Conservation (phyloP, 2,329 filamentous ascomycete genomes). For the Talaromyces sp. region DNA sequence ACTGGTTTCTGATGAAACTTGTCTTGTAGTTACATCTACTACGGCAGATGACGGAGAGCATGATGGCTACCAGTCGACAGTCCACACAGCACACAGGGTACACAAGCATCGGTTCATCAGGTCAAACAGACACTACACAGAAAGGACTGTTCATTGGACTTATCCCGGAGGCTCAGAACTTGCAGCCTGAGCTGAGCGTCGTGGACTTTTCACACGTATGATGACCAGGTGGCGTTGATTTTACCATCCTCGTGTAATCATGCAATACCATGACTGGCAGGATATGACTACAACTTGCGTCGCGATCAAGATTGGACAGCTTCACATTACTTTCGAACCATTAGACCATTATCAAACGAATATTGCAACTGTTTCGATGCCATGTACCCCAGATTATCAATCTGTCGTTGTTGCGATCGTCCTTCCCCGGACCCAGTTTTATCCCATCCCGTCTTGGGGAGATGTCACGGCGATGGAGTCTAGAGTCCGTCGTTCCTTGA, state of each 20-base stretch:
- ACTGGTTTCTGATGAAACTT: background rate
- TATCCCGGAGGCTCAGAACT: background rate
- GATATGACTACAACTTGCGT: background rate
- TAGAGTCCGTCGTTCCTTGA: background rate
- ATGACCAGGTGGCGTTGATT: background rate
- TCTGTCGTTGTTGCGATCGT: constrained; percentile 7
- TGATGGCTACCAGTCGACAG: background rate
- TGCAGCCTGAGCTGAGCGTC: no score
- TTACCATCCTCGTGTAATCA: background rate
- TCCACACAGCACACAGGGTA: background rate
- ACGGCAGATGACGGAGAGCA: background rate
- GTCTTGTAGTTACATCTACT: background rate
- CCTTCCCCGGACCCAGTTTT: constrained; percentile 18
- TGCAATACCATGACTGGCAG: background rate
- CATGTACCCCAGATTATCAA: constrained; percentile 17
- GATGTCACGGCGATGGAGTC: constrained; percentile 5
- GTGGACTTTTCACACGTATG: no score
- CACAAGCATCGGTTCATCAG: background rate
- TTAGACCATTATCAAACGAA: background rate
- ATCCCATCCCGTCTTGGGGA: constrained; percentile 12
- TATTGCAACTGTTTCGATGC: background rate
- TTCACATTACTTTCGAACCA: background rate
- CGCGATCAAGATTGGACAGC: background rate
- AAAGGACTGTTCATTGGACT: background rate
- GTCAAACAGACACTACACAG: background rate